A percentile compares a stretch with the other conserved stretches of the same genome.
These are phyloP conservation scores for Antarctomyces pellizariae DNA, from an alignment of 495 filamentous ascomycete species.

Conservation along the genomic window DNA sequence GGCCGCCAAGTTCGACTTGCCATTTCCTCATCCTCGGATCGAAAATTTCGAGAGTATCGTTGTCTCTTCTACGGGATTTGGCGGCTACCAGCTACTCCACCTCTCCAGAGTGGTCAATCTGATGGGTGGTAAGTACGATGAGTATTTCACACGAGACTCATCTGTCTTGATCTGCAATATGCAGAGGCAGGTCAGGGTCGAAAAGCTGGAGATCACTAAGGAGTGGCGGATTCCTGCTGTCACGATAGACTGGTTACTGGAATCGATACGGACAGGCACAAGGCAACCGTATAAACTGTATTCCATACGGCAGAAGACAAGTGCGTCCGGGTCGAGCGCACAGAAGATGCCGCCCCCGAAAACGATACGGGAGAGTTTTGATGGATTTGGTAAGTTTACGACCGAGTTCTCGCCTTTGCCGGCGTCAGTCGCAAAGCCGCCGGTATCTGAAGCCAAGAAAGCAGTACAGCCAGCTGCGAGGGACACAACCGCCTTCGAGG, in stretches of 20 bases:
- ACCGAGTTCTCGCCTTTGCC: no score
- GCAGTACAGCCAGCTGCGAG: no score
- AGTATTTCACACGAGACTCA: constrained; percentile 38
- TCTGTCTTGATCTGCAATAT: constrained; percentile 49
- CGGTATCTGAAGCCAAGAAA: no score
- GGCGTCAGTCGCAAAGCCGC: no score
- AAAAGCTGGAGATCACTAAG: constrained; percentile 55
- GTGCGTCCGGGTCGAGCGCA: no score
- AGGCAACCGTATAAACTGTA: constrained; percentile 23
- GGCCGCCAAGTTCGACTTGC: constrained; percentile 46
- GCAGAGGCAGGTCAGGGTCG: constrained; percentile 26
- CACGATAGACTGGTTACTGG: constrained; percentile 59
- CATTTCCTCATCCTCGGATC: constrained; percentile 47
- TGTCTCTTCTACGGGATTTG: constrained; percentile 64
- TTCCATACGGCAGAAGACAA: no score
- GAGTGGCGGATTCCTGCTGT: constrained; percentile 60
- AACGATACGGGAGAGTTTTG: no score
- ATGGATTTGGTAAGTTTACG: no score
- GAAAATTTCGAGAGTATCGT: constrained; percentile 38
- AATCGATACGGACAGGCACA: constrained; percentile 38
- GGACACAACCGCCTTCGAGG: no score
- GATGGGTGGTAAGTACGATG: constrained; percentile 58
- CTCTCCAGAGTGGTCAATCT: constrained; percentile 48
- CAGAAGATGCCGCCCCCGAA: no score
- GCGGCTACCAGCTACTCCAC: constrained; percentile 66